These are phyloP conservation scores for Nemania sp. DNA, from an alignment of 2,329 filamentous ascomycete genomes.

Conservation along the genomic window DNA sequence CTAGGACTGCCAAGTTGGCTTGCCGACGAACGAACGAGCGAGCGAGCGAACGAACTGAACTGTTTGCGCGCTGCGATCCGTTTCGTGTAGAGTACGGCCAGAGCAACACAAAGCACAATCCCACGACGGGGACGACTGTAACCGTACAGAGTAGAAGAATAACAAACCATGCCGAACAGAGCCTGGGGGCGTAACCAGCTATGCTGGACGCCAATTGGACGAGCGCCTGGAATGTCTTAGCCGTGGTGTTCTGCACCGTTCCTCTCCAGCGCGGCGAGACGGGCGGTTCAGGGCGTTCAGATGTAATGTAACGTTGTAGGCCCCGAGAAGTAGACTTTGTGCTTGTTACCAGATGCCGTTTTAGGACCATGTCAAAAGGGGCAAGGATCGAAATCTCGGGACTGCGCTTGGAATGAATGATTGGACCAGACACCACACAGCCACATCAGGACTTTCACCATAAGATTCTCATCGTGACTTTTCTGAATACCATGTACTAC, in stretches of 20 bases:
- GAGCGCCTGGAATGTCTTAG: constrained; percentile 29
- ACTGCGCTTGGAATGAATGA: background rate
- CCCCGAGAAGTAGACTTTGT: constrained; percentile 22
- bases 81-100: constrained; percentile 5
- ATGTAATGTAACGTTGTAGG: constrained; percentile 38
- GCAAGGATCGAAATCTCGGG: constrained; percentile 30
- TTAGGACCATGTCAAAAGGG: constrained; percentile 32
- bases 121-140: constrained; percentile 9
- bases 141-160: constrained; percentile 9
- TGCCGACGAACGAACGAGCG: too few species aligned
- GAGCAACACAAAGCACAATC: background rate
- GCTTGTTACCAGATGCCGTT: constrained; percentile 28
- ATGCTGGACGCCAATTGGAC: constrained; percentile 12
- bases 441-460: constrained; percentile 32
- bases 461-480: background rate
- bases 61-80: background rate
- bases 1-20: background rate
- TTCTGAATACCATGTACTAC: background rate
- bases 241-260: constrained; percentile 28
- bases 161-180: constrained; percentile 14
- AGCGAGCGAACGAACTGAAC: too few species aligned
- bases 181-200: constrained; percentile 19
- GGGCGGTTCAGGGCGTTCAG: constrained; percentile 22
- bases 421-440: constrained; percentile 28
- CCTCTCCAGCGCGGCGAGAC: constrained; percentile 25